Percentiles rank a stretch among this genome's conserved stretches.
Evolutionary conservation across 768 basidiomycete genomes (phyloP).

Genomic region (Myochromella boudieri): DNA sequence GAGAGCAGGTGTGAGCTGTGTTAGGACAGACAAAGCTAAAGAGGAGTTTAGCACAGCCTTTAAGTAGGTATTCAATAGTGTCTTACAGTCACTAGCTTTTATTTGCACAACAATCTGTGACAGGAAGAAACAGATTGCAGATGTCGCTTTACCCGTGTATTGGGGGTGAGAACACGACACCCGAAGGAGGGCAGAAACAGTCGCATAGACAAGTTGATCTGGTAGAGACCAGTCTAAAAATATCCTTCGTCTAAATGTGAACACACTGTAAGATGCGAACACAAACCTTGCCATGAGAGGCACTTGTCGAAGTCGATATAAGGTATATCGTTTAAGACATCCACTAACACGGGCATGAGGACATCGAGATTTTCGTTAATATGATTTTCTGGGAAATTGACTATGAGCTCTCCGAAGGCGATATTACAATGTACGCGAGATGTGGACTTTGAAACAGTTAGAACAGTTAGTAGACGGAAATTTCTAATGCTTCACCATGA

Average conservation of each 20-base stretch:
- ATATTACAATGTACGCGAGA: constrained; percentile 78
- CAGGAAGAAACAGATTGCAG: constrained; percentile 65
- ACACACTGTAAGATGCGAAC: not conserved
- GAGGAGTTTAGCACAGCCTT: constrained; percentile 2
- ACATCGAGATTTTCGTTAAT: constrained; percentile 50
- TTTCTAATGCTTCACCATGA: constrained; percentile 28
- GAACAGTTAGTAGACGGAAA: constrained; percentile 6
- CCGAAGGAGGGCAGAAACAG: constrained; percentile 71
- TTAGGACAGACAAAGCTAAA: constrained; percentile 68
- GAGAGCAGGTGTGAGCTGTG: constrained; percentile 75
- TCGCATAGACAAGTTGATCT: constrained; percentile 81
- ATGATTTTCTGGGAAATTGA: constrained; percentile 57
- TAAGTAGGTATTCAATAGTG: not conserved
- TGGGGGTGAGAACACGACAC: constrained; percentile 55
- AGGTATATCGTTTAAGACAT: constrained; percentile 71
- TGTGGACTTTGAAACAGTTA: constrained; percentile 46
- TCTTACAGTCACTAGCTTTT: constrained; percentile 51
- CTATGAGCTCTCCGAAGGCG: constrained; percentile 77
- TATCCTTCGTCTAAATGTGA: not conserved
- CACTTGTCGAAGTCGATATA: constrained; percentile 76
- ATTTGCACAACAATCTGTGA: constrained; percentile 56
- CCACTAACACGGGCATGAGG: constrained; percentile 59
- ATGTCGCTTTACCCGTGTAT: constrained; percentile 48
- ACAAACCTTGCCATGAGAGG: constrained; percentile 77
- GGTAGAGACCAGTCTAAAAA: constrained; percentile 79